Evolutionary conservation across 2,329 filamentous ascomycete species (phyloP).

Genomic region (Stachybotrys echinatus): DNA sequence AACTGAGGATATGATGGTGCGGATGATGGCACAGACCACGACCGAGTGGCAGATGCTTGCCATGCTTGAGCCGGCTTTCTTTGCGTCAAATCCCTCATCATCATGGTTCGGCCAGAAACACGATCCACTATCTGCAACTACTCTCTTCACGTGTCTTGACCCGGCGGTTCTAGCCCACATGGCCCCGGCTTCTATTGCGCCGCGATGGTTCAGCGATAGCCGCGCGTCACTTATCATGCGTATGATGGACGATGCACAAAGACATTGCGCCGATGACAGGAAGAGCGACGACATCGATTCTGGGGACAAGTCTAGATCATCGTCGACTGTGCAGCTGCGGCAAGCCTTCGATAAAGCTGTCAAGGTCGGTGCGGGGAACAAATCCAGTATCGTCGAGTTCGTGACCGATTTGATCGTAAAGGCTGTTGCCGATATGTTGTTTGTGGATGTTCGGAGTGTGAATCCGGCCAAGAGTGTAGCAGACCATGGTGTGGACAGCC

Average conservation of each 20-base stretch:
- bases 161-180: not conserved
- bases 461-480: not conserved
- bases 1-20: not conserved
- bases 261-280: not conserved
- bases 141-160: not conserved
- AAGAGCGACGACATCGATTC: not conserved
- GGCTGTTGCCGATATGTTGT: not conserved
- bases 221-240: not conserved
- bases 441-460: not conserved
- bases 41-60: not conserved
- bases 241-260: not conserved
- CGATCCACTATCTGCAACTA: not conserved
- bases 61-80: not conserved
- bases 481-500: conserved; percentile 1
- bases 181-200: not conserved
- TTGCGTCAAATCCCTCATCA: not conserved
- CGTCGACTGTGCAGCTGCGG: not conserved
- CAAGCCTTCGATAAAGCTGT: not conserved
- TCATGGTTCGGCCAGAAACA: not conserved
- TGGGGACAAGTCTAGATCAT: too few species aligned
- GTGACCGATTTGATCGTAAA: not conserved
- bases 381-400: not conserved
- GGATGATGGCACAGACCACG: not conserved
- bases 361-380: not conserved
- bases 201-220: not conserved